phyloP scores from a whole-genome alignment of 257 asterid species.

The Avicennia marina region DNA sequence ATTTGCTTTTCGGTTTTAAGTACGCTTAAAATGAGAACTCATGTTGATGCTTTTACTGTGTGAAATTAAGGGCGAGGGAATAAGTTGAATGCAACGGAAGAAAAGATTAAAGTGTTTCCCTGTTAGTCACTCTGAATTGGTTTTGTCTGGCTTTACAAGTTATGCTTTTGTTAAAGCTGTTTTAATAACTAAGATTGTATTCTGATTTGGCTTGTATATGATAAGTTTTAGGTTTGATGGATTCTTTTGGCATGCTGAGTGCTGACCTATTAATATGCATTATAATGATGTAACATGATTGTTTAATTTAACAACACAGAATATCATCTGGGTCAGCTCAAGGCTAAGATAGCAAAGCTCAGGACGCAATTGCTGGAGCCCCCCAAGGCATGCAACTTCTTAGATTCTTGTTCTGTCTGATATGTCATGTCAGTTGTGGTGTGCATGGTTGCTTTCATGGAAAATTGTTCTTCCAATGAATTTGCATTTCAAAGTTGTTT shows the following conservation, averaged over 20 bases:
- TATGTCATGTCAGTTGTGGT: not conserved
- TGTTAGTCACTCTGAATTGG: not conserved
- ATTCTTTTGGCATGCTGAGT: no score
- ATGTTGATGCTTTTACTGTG: no score
- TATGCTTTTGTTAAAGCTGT: not conserved
- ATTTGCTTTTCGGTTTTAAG: no score
- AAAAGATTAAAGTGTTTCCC: not conserved
- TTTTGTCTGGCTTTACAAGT: not conserved
- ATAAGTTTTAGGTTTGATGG: not conserved
- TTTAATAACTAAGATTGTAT: not conserved
- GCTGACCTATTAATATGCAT: not conserved
- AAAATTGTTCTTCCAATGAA: not conserved
- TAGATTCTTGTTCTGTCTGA: not conserved
- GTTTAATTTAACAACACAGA: constrained; percentile 39
- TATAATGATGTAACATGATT: constrained; percentile 5
- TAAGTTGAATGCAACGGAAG: not conserved
- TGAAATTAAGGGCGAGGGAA: no score
- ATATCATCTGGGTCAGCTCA: constrained; percentile 98
- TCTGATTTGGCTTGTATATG: not conserved
- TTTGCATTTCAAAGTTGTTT: not conserved
- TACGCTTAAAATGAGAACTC: no score
- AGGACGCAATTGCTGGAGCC: constrained; percentile 99
- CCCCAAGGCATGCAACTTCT: constrained; percentile 64
- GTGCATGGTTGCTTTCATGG: constrained; percentile 7
- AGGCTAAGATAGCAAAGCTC: constrained; percentile 98